These are phyloP conservation scores for Cladosporium sp. DNA, from an alignment of 2,329 filamentous ascomycete genomes.

Conservation along the genomic window DNA sequence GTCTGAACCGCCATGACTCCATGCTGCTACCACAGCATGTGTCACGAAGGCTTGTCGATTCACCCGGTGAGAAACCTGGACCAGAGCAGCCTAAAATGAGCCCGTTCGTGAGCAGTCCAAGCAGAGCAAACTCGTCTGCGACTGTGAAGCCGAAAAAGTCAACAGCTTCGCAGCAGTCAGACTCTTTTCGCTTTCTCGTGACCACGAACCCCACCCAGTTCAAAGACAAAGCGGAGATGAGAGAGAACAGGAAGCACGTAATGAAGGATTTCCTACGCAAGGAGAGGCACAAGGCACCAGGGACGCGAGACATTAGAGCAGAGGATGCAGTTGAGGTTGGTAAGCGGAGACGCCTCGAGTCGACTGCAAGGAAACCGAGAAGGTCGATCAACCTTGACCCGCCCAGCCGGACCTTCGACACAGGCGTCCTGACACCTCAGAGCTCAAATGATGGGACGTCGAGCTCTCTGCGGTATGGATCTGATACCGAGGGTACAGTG, in stretches of 20 bases:
- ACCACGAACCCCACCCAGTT: conserved; percentile 25
- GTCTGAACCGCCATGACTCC: not conserved
- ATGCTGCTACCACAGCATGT: not conserved
- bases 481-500: not conserved
- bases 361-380: not conserved
- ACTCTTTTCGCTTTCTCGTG: conserved; percentile 23
- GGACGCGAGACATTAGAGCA: not conserved
- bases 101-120: not conserved
- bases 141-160: not conserved
- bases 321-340: not conserved
- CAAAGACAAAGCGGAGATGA: conserved; percentile 26
- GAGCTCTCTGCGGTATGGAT: not conserved
- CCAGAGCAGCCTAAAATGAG: not conserved
- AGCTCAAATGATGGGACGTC: not conserved
- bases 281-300: conserved; percentile 17
- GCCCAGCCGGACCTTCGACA: not conserved
- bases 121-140: no score
- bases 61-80: no score
- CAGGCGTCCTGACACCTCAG: conserved; percentile 1
- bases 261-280: conserved; percentile 31
- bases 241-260: conserved; percentile 28
- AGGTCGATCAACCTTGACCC: not conserved
- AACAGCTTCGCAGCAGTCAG: not conserved
- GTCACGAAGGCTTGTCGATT: not conserved
- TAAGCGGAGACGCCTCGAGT: not conserved